Base-by-base conservation (phyloP, 2,329 filamentous ascomycete genomes). In the Curvularia hawaiiensis region DNA sequence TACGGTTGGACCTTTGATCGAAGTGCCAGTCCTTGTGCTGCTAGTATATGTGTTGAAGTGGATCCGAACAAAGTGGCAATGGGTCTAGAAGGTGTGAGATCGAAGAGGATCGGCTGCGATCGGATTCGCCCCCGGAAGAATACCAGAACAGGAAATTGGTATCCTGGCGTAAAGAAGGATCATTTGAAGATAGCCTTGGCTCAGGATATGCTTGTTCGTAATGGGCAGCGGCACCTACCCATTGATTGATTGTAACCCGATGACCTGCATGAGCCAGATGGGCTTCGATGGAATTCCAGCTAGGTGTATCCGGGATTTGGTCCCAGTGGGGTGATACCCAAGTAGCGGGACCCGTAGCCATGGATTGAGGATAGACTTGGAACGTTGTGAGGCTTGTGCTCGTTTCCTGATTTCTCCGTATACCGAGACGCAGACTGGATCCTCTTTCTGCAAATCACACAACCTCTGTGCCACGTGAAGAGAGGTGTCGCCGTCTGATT, bases 1-100 rank as follows among this genome's bases (percentile, higher is more conserved):
- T 8, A 96, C 92, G 0, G 91, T 96, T 0, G 91, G 92, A 0
- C 92, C 92, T 3, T 76, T 96, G 63, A 90, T 97, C 51, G 92
- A 97, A 71, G 92, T 96, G 3, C 92, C 92, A 0, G 91, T 96
- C 1, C 73, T 96, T 58, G 70, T 97, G 10, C 87, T 81, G 0
- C 74, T 96, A 67, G 91, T 96, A 2, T 95, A 95, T 80, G 78
- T 89, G 0, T 82, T 91, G 10, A 87, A 82, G 63, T 87, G 81
- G 78, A 73, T 88, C 52, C 83, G 80, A 16, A 79, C 76, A 52
- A 80, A 82, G 62, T 83, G 83, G 79, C 75, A 71, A 18, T 89
- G 86, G 87, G 58, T 20, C 53, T 52, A 59, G 52, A 54, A 20
- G 26, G 26, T 20, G 35, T 30, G 26, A 26, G 39, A 54, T 46